A percentile compares a stretch with the other conserved stretches of the same genome.
Conservation (phyloP, 352 stramenopile genomes). For the Globisporangium solare region DNA sequence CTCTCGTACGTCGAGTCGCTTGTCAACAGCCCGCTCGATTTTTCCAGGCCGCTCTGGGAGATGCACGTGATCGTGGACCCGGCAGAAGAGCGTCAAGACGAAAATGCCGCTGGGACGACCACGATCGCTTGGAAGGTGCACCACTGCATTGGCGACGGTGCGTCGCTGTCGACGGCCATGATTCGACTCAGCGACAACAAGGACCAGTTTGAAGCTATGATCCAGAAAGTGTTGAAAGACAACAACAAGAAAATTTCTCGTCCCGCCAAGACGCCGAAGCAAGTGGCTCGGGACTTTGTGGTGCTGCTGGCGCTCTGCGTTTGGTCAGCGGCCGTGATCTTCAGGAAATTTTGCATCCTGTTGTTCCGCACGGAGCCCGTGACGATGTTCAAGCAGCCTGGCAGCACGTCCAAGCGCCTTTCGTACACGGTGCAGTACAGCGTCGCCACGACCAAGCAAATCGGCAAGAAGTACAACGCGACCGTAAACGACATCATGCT, state of each 20-base stretch:
- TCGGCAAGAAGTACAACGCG: slow-evolving; percentile 59
- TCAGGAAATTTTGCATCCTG: slow-evolving; percentile 41
- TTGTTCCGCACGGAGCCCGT: slow-evolving; percentile 46
- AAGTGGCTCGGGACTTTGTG: slow-evolving; percentile 23
- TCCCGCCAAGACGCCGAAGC: slow-evolving; percentile 15
- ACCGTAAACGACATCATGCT: slow-evolving; percentile 84
- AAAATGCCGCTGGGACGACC: slow-evolving; percentile 13
- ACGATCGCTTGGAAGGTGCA: slow-evolving; percentile 68
- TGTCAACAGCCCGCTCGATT: slow-evolving; percentile 65
- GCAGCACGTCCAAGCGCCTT: slow-evolving; percentile 56
- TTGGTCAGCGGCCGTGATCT: slow-evolving; percentile 62
- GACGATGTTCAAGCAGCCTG: slow-evolving; percentile 63
- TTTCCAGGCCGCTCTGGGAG: slow-evolving; percentile 69
- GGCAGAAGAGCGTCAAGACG: slow-evolving; percentile 16
- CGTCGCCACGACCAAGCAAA: slow-evolving; percentile 61
- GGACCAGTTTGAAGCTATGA: slow-evolving; percentile 55
- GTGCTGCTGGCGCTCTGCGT: slow-evolving; percentile 29
- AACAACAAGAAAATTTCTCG: slow-evolving; percentile 22
- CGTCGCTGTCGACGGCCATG: slow-evolving; percentile 56
- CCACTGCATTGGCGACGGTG: slow-evolving; percentile 75
- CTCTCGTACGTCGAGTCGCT: slow-evolving; percentile 65
- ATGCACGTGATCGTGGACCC: slow-evolving; percentile 57
- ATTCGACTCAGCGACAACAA: slow-evolving; percentile 72
- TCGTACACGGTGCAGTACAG: slow-evolving; percentile 74
- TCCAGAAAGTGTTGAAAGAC: slow-evolving; percentile 38